Percentiles rank a stretch among this genome's conserved stretches.
phyloP scores from a whole-genome alignment of 192 early-diverging fungal genomes.

The Kappamyces sp. region DNA sequence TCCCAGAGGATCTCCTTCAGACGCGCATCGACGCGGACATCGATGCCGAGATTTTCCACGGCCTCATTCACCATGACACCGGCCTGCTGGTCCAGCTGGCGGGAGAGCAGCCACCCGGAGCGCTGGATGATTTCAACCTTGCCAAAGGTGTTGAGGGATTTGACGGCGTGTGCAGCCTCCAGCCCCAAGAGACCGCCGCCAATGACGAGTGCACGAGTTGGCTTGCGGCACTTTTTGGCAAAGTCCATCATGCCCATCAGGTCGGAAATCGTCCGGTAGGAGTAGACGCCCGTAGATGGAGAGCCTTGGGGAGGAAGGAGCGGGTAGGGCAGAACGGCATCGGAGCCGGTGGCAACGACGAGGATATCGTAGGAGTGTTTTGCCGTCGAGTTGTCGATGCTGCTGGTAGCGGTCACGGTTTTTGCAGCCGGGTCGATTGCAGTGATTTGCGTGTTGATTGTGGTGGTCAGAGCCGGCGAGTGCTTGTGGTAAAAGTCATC shows the following conservation, averaged over 20 bases:
- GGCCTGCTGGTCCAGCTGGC: constrained; percentile 55
- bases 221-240: constrained; percentile 13
- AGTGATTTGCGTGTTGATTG: constrained; percentile 35
- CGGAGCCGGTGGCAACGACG: constrained; percentile 57
- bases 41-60: constrained; percentile 42
- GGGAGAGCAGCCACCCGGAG: constrained; percentile 37
- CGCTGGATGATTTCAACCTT: constrained; percentile 50
- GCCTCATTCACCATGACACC: constrained; percentile 43
- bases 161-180: constrained; percentile 60
- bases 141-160: constrained; percentile 38
- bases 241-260: constrained; percentile 46
- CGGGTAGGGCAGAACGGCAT: constrained; percentile 40
- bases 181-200: constrained; percentile 64
- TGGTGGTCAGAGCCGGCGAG: neutral
- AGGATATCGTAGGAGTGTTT: constrained; percentile 43
- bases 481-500: constrained; percentile 43
- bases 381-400: constrained; percentile 21
- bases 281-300: constrained; percentile 47
- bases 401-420: constrained; percentile 35
- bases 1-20: neutral
- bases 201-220: constrained; percentile 48
- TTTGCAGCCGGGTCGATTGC: constrained; percentile 32
- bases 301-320: constrained; percentile 25
- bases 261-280: constrained; percentile 61
- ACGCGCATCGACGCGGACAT: constrained; percentile 17